phyloP scores from a whole-genome alignment of 2,329 filamentous ascomycete genomes.

The Claviceps quebecensis region DNA sequence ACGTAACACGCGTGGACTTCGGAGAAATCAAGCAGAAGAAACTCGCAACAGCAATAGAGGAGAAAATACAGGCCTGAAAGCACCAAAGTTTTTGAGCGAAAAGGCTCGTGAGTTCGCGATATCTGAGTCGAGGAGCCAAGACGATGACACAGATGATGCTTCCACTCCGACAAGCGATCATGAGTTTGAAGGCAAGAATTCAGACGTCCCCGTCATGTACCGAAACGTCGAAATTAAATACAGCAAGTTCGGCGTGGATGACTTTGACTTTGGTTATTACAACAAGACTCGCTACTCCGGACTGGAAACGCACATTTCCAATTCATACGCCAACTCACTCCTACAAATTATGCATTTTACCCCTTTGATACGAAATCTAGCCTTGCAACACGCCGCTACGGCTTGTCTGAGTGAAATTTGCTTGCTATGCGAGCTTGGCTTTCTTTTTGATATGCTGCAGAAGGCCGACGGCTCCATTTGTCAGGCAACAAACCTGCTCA shows the following conservation, averaged over 20 bases:
- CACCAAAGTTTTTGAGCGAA: conserved; percentile 90
- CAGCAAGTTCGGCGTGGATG: conserved; percentile 97
- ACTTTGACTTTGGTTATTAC: conserved; percentile 96
- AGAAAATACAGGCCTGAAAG: conserved; percentile 46
- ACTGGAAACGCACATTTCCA: conserved; percentile 88
- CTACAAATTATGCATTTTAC: conserved; percentile 88
- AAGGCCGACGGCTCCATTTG: conserved; percentile 91
- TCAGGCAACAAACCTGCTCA: conserved; percentile 88
- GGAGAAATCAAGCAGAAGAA: conserved; percentile 72
- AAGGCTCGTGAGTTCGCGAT: conserved; percentile 59
- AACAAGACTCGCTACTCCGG: conserved; percentile 88
- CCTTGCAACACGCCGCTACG: conserved; percentile 77
- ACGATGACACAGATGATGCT: conserved; percentile 39
- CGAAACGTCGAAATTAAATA: conserved; percentile 96
- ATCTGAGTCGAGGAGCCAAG: conserved; percentile 25
- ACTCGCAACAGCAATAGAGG: conserved; percentile 50
- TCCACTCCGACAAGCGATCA: conserved; percentile 51
- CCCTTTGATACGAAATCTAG: conserved; percentile 72
- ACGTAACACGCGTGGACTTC: conserved; percentile 56
- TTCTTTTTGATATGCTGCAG: conserved; percentile 93
- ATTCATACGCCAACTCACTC: conserved; percentile 89
- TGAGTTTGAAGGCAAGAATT: conserved; percentile 59
- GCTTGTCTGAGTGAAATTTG: conserved; percentile 73
- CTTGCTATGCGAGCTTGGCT: conserved; percentile 85
- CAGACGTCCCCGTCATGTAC: conserved; percentile 79